Conservation (phyloP, 2,329 filamentous ascomycete species). For the Ophiostoma fasciatum region DNA sequence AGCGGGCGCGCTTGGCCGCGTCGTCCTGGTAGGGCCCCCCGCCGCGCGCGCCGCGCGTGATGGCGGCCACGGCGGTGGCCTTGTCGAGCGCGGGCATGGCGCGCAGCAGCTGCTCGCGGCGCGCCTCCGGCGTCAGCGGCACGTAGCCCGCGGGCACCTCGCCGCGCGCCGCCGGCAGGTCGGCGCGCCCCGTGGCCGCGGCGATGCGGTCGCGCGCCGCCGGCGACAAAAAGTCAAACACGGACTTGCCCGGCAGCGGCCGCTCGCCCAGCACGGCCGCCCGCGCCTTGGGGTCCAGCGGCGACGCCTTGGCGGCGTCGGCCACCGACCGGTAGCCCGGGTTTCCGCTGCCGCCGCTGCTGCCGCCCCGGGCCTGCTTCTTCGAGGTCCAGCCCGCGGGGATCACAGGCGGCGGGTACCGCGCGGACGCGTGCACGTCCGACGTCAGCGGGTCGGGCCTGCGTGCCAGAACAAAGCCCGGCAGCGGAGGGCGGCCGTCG, state of each 20-base stretch:
- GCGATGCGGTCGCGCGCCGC: conserved; percentile 64
- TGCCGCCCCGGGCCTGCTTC: conserved; percentile 25
- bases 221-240: conserved; percentile 83
- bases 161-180: conserved; percentile 64
- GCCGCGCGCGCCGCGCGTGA: conserved; percentile 47
- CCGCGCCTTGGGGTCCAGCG: conserved; percentile 59
- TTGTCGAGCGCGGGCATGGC: conserved; percentile 51
- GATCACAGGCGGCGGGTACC: conserved; percentile 51
- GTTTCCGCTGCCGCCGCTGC: conserved; percentile 23
- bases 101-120: conserved; percentile 39
- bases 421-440: conserved; percentile 24
- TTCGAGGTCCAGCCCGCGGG: conserved; percentile 61
- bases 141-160: conserved; percentile 56
- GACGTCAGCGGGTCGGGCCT: conserved; percentile 31
- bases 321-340: conserved; percentile 49
- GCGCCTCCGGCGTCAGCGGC: conserved; percentile 48
- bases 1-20: conserved; percentile 62
- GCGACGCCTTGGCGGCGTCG: conserved; percentile 64
- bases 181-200: conserved; percentile 55
- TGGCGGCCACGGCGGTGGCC: conserved; percentile 51
- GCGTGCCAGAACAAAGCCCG: conserved; percentile 62
- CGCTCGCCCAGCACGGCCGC: conserved; percentile 70
- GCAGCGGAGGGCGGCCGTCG: conserved; percentile 65
- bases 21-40: conserved; percentile 76
- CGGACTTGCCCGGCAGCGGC: conserved; percentile 74